Evolutionary conservation across 257 asterid species (phyloP).

Genomic region (Orobanche coerulescens): DNA sequence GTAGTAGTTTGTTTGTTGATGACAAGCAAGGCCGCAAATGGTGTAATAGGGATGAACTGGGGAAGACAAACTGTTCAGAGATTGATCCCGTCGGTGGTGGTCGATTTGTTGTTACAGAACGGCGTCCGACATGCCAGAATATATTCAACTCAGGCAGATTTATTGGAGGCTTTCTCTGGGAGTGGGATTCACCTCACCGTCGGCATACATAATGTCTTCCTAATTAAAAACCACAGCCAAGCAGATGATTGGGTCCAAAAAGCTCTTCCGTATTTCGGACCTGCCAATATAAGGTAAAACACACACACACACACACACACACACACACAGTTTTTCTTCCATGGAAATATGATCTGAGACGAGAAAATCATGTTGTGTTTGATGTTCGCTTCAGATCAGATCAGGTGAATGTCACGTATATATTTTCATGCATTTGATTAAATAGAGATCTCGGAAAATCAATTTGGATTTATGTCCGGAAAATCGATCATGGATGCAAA

Average conservation of each 20-base stretch:
- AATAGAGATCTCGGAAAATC: too few relatives aligned
- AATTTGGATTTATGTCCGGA: too few relatives aligned
- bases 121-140: slow-evolving; percentile 16
- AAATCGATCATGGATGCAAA: too few relatives aligned
- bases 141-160: not conserved
- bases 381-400: not conserved
- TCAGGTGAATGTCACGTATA: too few relatives aligned
- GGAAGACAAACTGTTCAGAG: slow-evolving; percentile 15
- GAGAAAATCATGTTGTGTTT: not conserved
- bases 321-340: too few relatives aligned
- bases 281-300: slow-evolving; percentile 18
- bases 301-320: not conserved
- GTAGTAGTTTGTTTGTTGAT: not conserved
- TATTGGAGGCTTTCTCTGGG: slow-evolving; percentile 22
- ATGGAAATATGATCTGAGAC: too few relatives aligned
- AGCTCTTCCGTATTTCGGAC: not conserved
- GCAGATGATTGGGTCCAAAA: not conserved
- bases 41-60: slow-evolving; percentile 22
- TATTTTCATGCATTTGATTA: too few relatives aligned
- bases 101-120: slow-evolving; percentile 30
- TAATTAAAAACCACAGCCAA: accelerated
- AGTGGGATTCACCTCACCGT: slow-evolving; percentile 23
- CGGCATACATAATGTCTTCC: accelerated
- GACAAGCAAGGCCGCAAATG: not conserved
- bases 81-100: slow-evolving; percentile 28